These are phyloP conservation scores for Podospora appendiculata DNA, from an alignment of 495 filamentous ascomycete genomes.

Conservation along the genomic window DNA sequence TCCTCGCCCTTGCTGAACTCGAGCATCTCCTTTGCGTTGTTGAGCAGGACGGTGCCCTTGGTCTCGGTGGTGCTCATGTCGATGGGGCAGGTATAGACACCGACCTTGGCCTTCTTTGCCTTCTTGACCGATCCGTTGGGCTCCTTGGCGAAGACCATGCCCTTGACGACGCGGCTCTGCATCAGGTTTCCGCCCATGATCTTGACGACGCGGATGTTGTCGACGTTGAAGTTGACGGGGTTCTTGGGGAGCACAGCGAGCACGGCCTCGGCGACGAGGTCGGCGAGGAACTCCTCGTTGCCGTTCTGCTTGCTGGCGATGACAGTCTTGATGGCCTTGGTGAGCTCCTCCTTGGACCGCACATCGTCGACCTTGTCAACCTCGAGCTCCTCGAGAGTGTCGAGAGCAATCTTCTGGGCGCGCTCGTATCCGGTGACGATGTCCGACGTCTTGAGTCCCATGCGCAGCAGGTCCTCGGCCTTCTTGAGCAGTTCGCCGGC, in stretches of 20 bases:
- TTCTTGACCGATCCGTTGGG: conserved; percentile 87
- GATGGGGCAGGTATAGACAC: conserved; percentile 92
- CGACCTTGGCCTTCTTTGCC: conserved; percentile 88
- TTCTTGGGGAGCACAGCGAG: conserved; percentile 94
- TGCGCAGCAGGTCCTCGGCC: conserved; percentile 88
- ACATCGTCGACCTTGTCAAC: conserved; percentile 87
- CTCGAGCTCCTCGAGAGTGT: conserved; percentile 77
- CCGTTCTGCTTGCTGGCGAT: conserved; percentile 95
- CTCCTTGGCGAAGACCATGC: conserved; percentile 95
- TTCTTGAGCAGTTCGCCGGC: conserved; percentile 96
- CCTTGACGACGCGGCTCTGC: conserved; percentile 90
- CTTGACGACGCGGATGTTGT: conserved; percentile 98
- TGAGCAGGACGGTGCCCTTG: conserved; percentile 97
- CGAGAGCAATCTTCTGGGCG: conserved; percentile 79
- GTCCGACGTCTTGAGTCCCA: conserved; percentile 96
- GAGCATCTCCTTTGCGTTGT: conserved; percentile 97
- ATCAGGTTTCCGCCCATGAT: conserved; percentile 97
- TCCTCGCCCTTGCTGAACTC: conserved; percentile 98
- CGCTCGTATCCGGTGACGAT: conserved; percentile 93
- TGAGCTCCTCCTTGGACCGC: conserved; percentile 67
- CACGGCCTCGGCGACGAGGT: conserved; percentile 86
- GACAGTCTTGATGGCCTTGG: conserved; percentile 93
- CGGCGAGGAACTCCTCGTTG: conserved; percentile 77
- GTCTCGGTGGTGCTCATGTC: conserved; percentile 97
- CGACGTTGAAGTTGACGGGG: conserved; percentile 97